Conservation (phyloP, 306 rosid genomes). For the Herpetospermum pedunculosum region DNA sequence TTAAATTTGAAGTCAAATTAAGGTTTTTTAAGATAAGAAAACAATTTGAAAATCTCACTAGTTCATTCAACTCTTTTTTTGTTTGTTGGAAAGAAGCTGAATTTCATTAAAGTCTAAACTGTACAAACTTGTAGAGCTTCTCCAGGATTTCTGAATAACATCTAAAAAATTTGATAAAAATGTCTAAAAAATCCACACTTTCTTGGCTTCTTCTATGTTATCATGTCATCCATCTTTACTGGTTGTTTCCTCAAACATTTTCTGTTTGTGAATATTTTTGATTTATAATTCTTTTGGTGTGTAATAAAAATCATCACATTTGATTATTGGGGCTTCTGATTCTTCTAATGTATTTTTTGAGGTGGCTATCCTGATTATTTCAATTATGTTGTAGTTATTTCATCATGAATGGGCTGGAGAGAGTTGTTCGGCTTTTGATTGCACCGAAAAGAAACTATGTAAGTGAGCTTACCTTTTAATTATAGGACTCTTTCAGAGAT, state of each 20-base stretch:
- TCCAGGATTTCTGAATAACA: not conserved
- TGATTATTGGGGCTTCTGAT: not conserved
- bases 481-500: not conserved
- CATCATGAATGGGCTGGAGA: slow-evolving; percentile 80
- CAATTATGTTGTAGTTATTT: slow-evolving; percentile 51
- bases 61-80: no score
- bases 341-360: not conserved
- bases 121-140: not conserved
- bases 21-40: not conserved
- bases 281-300: no score
- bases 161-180: not conserved
- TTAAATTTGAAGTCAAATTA: not conserved
- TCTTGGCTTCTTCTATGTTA: not conserved
- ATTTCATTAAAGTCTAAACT: not conserved
- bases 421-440: slow-evolving; percentile 75
- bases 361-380: slow-evolving; percentile 1
- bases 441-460: slow-evolving; percentile 82
- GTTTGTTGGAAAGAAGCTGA: no score
- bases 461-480: slow-evolving; percentile 23
- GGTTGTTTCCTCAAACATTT: not conserved
- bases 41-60: no score
- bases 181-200: not conserved
- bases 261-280: not conserved
- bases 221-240: not conserved
- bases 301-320: not conserved